Conservation (phyloP, 2,329 filamentous ascomycete genomes). For the Teratosphaeria viscida region DNA sequence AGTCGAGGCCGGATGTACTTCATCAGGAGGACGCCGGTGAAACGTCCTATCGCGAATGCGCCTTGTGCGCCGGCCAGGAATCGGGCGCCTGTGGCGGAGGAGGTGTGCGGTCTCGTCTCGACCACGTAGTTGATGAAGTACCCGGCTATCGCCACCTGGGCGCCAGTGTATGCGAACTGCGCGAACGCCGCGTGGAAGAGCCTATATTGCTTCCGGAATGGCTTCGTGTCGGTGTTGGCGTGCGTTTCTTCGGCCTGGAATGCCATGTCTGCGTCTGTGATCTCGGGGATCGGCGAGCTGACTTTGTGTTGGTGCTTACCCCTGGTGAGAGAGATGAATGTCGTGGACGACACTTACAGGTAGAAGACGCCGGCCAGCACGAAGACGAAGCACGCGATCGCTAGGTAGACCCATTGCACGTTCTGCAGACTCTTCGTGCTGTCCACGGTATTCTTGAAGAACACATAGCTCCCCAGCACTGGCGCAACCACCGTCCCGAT, state of each 20-base stretch:
- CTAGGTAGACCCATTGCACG: slow-evolving; percentile 56
- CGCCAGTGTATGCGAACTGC: slow-evolving; percentile 66
- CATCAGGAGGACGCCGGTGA: slow-evolving; percentile 57
- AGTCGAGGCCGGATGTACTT: slow-evolving; percentile 56
- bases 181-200: slow-evolving; percentile 66
- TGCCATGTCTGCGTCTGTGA: slow-evolving; percentile 54
- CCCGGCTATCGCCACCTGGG: slow-evolving; percentile 22
- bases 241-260: slow-evolving; percentile 34
- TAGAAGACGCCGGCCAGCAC: slow-evolving; percentile 49
- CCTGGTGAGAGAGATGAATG: neutral
- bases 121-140: slow-evolving; percentile 61
- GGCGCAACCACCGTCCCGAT: slow-evolving; percentile 49
- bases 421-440: slow-evolving; percentile 43
- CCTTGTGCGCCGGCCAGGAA: slow-evolving; percentile 67
- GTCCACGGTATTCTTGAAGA: slow-evolving; percentile 47
- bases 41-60: slow-evolving; percentile 61
- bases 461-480: slow-evolving; percentile 49
- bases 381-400: slow-evolving; percentile 51
- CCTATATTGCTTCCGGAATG: slow-evolving; percentile 53
- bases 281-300: slow-evolving; percentile 39
- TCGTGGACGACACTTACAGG: slow-evolving; percentile 26
- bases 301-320: neutral
- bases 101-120: slow-evolving; percentile 47
- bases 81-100: slow-evolving; percentile 49
- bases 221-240: slow-evolving; percentile 30